Evolutionary conservation across 2,329 filamentous ascomycete genomes (phyloP), one percentile per base, ranked within the genome.

Genomic region (Ilyonectria robusta): DNA sequence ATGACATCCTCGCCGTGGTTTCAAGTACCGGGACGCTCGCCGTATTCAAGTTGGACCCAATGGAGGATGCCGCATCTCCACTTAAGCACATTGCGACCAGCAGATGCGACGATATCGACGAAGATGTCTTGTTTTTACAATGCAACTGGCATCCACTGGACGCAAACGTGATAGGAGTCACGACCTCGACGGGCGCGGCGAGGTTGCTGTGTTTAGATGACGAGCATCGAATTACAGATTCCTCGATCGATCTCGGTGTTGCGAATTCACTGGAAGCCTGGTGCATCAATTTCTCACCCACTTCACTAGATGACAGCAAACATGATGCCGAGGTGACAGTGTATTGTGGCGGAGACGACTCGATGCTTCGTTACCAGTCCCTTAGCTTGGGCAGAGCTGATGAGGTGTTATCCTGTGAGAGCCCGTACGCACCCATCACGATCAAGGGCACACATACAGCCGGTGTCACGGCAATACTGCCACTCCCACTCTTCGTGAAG

Each of bases 391-490:
- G 71, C n/a, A 56, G 62, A 4, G 46, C 55, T 3, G 59, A 69
- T 10, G 50, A 64, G 13, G 62, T 65, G 2, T 37, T 69, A 7
- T 59, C 62, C 3, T 71, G 58, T n/a, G 56, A 76, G 44, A 50
- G 69, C 17, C 76, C 70, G 1, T 79, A 75, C 65, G 65, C 76
- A 7, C 67, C 76, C 2, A 66, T 79, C 8, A 69, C 67, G 15
- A 72, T 82, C 31, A 90, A 85, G 67, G 77, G 78, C n/a, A 69
- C 73, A 31, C 94, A 97, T 75, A 84, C 85, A n/a, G 94, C 94
- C 2, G 95, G 96, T 11, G 93, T 98, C 1, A 97, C 95, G 0
- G 90, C 94, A 2, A 96, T 98, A 60, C 80, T 98, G 2, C 93
- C 94, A 0, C 81, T 97, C 2, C 76, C 85, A 1, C 21, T 83